A percentile compares a stretch with the other conserved stretches of the same genome.
Conservation (phyloP, 192 early-diverging fungal species). For the Gamsiella multidivaricata region DNA sequence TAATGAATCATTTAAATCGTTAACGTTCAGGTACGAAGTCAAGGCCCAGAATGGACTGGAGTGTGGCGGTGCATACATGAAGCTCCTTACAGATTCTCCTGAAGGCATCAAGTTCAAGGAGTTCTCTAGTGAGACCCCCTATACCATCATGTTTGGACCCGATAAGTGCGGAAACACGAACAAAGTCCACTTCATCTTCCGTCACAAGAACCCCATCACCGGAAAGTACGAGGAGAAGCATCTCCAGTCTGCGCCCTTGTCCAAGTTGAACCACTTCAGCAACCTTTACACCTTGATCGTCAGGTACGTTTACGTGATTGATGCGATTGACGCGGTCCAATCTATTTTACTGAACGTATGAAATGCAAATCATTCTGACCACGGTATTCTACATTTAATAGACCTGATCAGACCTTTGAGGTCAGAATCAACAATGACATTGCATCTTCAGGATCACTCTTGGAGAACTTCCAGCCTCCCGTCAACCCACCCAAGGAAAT, state of each 20-base stretch:
- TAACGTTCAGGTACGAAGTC: slow-evolving; percentile 77
- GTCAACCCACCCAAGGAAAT: slow-evolving; percentile 92
- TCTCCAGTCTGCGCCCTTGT: slow-evolving; percentile 72
- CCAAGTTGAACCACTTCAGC: slow-evolving; percentile 72
- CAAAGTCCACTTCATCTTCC: slow-evolving; percentile 95
- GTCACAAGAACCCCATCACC: slow-evolving; percentile 88
- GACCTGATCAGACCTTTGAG: slow-evolving; percentile 83
- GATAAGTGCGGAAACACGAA: slow-evolving; percentile 90
- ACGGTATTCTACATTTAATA: slow-evolving; percentile 8
- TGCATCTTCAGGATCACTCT: slow-evolving; percentile 73
- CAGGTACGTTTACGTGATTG: slow-evolving; percentile 35
- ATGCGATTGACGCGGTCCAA: not conserved
- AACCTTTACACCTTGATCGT: slow-evolving; percentile 89
- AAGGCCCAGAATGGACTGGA: slow-evolving; percentile 88
- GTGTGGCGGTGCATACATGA: slow-evolving; percentile 95
- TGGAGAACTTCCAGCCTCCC: slow-evolving; percentile 83
- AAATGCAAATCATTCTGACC: not conserved
- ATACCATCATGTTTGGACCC: slow-evolving; percentile 92
- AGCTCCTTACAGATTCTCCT: slow-evolving; percentile 79
- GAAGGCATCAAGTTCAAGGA: slow-evolving; percentile 69
- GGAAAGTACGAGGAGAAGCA: slow-evolving; percentile 90
- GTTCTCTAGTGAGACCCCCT: slow-evolving; percentile 87
- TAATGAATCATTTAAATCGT: not conserved
- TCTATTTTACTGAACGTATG: not conserved
- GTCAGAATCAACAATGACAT: slow-evolving; percentile 79